Conservation (phyloP, 805 yeast genomes). For the Hanseniaspora occidentalis region DNA sequence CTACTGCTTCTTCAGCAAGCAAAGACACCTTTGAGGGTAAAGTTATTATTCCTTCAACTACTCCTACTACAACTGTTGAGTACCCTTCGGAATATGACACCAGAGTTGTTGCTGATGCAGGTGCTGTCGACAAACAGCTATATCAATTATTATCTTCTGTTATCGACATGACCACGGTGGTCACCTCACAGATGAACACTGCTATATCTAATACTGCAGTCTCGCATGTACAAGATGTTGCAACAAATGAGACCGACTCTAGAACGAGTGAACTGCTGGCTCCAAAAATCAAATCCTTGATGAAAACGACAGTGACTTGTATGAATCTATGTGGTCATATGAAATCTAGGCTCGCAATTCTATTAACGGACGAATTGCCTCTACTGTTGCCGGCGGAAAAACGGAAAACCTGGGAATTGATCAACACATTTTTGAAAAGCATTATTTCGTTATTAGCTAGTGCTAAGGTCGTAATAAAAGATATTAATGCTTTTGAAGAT, state of each 20-base stretch:
- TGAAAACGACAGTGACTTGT: constrained; percentile 63
- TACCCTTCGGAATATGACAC: constrained; percentile 28
- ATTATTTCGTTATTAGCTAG: constrained; percentile 74
- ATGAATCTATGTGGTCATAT: constrained; percentile 71
- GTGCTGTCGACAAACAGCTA: constrained; percentile 56
- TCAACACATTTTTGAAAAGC: constrained; percentile 68
- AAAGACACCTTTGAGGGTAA: constrained; percentile 16
- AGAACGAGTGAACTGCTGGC: constrained; percentile 28
- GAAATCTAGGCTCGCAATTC: constrained; percentile 39
- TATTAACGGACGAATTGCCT: constrained; percentile 17
- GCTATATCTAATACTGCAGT: constrained; percentile 57
- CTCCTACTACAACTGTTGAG: background rate
- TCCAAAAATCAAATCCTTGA: constrained; percentile 59
- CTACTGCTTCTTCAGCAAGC: constrained; percentile 2
- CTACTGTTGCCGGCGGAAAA: background rate
- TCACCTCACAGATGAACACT: constrained; percentile 57
- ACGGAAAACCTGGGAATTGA: constrained; percentile 69
- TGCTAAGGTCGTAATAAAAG: constrained; percentile 72
- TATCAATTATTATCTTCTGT: constrained; percentile 54
- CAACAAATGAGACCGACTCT: constrained; percentile 25
- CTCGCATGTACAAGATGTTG: constrained; percentile 31
- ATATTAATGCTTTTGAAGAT: constrained; percentile 67
- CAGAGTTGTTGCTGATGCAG: too few species aligned
- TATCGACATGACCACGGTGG: constrained; percentile 59
- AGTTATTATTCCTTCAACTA: background rate